Conservation (phyloP, 768 basidiomycete genomes). For the Ephemerocybe angulata region DNA sequence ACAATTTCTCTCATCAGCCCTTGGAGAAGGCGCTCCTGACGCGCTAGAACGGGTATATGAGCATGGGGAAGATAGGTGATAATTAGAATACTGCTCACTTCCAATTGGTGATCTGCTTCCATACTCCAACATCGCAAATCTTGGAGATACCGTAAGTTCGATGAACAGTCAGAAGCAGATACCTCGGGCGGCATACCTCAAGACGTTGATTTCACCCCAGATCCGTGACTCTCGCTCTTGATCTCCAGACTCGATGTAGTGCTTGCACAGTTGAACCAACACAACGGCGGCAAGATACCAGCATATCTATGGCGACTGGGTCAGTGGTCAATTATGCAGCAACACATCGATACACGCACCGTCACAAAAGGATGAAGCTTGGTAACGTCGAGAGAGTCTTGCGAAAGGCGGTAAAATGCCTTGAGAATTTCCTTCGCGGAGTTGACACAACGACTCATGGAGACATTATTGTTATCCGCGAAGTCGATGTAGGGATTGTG, state of each 20-base stretch:
- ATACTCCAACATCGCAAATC: constrained; percentile 82
- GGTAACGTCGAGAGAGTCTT: constrained; percentile 77
- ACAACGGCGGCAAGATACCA: constrained; percentile 91
- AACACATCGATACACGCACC: constrained; percentile 37
- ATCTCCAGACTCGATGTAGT: constrained; percentile 81
- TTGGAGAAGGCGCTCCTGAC: constrained; percentile 79
- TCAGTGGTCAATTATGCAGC: neutral
- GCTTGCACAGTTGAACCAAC: constrained; percentile 81
- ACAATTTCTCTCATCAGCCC: constrained; percentile 85
- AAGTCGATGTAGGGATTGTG: constrained; percentile 84
- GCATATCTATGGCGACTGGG: constrained; percentile 55
- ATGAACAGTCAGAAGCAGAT: too few species aligned
- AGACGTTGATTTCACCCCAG: constrained; percentile 85
- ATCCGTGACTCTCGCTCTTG: constrained; percentile 67
- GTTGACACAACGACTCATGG: constrained; percentile 69
- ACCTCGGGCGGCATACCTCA: constrained; percentile 63
- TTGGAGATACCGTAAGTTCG: too few species aligned
- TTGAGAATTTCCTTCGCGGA: constrained; percentile 71
- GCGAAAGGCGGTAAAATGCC: constrained; percentile 75
- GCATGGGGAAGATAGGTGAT: neutral
- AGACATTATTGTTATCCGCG: constrained; percentile 56
- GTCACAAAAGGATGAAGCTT: constrained; percentile 79
- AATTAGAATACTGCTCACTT: constrained; percentile 45
- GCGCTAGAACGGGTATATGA: constrained; percentile 42
- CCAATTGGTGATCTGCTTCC: constrained; percentile 79